phyloP scores from a whole-genome alignment of 192 early-diverging fungal genomes.

The Coemansia sp. region DNA sequence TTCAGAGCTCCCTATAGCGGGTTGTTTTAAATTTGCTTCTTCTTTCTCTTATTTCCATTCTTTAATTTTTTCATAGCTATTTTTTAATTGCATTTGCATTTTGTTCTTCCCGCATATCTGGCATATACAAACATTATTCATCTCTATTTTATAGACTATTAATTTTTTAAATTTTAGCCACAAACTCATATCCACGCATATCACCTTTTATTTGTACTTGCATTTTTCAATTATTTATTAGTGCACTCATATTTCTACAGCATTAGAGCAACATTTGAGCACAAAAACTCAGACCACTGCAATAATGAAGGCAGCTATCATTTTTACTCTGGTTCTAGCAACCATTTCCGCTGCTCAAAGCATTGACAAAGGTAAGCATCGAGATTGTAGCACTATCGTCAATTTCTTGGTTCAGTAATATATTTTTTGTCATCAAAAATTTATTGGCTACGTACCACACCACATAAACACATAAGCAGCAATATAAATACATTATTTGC shows the following conservation, averaged over 20 bases:
- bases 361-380: background rate
- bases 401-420: background rate
- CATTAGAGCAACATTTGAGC: background rate
- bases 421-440: background rate
- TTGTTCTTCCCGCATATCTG: background rate
- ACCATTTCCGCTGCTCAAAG: background rate
- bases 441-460: background rate
- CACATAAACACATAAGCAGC: too few relatives aligned
- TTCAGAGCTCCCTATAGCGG: background rate
- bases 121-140: background rate
- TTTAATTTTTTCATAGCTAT: background rate
- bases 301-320: background rate
- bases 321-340: slow-evolving; percentile 7
- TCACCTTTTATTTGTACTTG: background rate
- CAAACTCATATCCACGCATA: background rate
- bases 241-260: background rate
- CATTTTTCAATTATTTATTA: background rate
- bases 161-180: background rate
- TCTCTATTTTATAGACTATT: background rate
- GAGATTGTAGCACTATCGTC: too few relatives aligned
- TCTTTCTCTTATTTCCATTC: background rate
- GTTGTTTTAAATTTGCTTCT: background rate
- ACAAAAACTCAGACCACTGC: background rate
- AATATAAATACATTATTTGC: too few relatives aligned
- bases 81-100: background rate